Evolutionary conservation across 1,284 basidiomycete genomes (phyloP), one percentile per base, ranked within the genome.

Genomic region (Filobasidium uniguttulatum): DNA sequence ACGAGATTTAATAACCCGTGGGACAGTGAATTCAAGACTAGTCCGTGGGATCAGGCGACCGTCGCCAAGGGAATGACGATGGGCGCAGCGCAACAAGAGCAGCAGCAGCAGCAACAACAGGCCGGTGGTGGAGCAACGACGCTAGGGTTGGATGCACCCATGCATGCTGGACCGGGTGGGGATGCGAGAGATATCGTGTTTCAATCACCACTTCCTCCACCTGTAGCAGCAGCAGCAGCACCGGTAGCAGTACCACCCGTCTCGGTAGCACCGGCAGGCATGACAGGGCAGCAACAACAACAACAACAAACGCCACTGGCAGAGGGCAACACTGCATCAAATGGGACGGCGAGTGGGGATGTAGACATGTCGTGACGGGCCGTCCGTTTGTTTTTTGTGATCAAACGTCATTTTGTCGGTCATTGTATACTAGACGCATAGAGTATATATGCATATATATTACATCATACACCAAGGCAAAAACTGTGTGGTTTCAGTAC

Each of bases 1-100:
- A 99, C 94, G 30, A 75, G 91, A 52, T 78, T 72, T 62, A 62
- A 73, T 23, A 38, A 35, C 17, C 49, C 49, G 3, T 55, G 53
- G 53, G 53, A 55, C 26, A 47, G 31, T 38, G 53, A 55, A 36
- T 20, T 35, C n/a, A 55, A 48, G 40, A 46, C 45, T 15, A 48
- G 41, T 34, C 52, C 46, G 4, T 48, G 46, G 40, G 31, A 29
- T 12, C 8, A 30, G n/a, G 20, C 31, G 19, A 48, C 28, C 7
- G 29, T 40, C 3, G 40, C 33, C 22, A 15, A 34, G 29, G 44
- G 35, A 9, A 38, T 44, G 10, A 31, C 22, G 28, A 35, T 14
- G 25, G 40, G 5, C 6, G n/a, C n/a, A 30, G 20, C 9, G 6
- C 23, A n/a, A 17, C 31, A 12, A 23, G 19, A 4, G 40, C 37